These are phyloP conservation scores for Auricularia sp. DNA, from an alignment of 768 basidiomycete species.

Conservation along the genomic window DNA sequence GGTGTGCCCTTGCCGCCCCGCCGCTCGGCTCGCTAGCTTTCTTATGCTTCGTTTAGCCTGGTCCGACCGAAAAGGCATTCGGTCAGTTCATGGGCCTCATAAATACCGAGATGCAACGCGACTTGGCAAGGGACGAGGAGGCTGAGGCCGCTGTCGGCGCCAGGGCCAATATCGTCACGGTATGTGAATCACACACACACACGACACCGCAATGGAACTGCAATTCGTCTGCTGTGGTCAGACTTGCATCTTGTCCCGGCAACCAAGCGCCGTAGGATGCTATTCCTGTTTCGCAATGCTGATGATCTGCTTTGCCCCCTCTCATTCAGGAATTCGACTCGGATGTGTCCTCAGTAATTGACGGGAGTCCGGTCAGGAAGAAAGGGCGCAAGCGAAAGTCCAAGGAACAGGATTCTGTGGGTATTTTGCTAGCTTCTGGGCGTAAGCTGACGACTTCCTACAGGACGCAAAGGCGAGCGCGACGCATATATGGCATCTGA, in stretches of 20 bases:
- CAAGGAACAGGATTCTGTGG: slow-evolving; percentile 5
- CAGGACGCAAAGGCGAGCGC: slow-evolving; percentile 17
- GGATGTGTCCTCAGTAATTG: slow-evolving; percentile 2
- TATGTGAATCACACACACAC: too few relatives aligned
- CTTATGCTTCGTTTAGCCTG: background rate
- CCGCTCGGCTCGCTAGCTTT: background rate
- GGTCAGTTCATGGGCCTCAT: slow-evolving; percentile 2
- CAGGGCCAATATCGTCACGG: too few relatives aligned
- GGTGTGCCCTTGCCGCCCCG: slow-evolving; percentile 7
- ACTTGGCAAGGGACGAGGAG: slow-evolving; percentile 1
- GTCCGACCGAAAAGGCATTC: slow-evolving; percentile 1
- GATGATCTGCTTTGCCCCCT: background rate
- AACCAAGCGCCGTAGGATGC: too few relatives aligned
- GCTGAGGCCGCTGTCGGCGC: background rate
- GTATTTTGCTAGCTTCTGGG: background rate
- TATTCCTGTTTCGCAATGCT: background rate
- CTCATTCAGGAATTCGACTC: background rate
- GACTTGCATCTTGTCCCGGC: too few relatives aligned
- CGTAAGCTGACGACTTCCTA: slow-evolving; percentile 12
- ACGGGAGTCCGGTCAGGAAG: slow-evolving; percentile 23
- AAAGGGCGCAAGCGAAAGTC: slow-evolving; percentile 23
- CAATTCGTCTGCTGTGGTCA: too few relatives aligned
- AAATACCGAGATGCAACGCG: background rate
- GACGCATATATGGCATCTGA: too few relatives aligned
- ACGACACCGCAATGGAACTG: too few relatives aligned